These are phyloP conservation scores for Acanthamoeba lenticulata DNA, from an alignment of 208 protist genomes.

Conservation along the genomic window DNA sequence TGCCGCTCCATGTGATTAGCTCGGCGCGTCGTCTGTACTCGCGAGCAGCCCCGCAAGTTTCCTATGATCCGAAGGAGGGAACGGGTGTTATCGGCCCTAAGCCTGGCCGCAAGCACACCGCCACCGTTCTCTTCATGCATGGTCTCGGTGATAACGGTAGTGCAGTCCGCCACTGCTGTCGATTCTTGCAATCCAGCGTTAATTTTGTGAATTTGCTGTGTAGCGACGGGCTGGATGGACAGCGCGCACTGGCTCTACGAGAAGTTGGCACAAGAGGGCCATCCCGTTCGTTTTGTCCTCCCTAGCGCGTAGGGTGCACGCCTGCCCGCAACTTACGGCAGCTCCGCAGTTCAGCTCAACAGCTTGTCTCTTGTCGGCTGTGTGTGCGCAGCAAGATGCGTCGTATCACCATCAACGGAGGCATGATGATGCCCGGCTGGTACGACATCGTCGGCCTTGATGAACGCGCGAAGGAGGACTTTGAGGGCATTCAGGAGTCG, in stretches of 20 bases:
- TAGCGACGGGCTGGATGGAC: constrained; percentile 86
- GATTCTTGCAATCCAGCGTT: neutral
- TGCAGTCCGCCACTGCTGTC: too few species aligned
- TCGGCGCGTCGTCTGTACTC: neutral
- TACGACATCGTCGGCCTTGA: neutral
- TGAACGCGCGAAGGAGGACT: neutral
- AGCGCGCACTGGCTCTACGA: neutral
- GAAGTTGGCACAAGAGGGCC: neutral
- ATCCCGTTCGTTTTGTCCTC: neutral
- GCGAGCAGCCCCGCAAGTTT: neutral
- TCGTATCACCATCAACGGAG: neutral
- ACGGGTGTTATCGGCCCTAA: neutral
- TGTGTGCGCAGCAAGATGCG: neutral
- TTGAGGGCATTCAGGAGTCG: neutral
- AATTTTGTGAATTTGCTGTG: neutral
- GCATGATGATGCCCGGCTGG: constrained; percentile 10
- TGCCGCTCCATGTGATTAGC: too few species aligned
- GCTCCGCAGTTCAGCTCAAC: too few species aligned
- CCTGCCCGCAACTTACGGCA: too few species aligned
- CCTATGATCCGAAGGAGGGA: neutral
- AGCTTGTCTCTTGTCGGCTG: neutral
- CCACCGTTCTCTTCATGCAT: constrained; percentile 91
- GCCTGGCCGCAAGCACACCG: neutral
- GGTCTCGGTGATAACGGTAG: constrained; percentile 91
- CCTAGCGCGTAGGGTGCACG: neutral